Evolutionary conservation across 345 rosid species (phyloP), one percentile per base, ranked within the genome.

Genomic region (Cardamine chenopodiifolia): DNA sequence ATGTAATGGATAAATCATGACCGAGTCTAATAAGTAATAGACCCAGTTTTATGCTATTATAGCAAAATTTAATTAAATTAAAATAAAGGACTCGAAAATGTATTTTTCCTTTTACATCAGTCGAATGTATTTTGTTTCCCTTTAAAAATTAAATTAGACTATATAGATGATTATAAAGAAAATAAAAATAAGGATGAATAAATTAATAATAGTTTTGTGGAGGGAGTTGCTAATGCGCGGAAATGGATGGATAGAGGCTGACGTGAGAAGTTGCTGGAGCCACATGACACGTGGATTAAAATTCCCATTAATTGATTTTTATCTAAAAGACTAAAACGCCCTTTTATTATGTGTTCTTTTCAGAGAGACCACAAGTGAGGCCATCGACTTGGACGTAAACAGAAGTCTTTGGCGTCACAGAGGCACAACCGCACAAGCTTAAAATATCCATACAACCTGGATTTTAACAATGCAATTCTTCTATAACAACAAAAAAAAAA

Each of bases 231-330:
- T 39, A 62, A 49, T 61, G 7, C 49, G 67, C 32, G 78, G 17
- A 13, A 20, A 26, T 22, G 79, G 35, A 69, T 76, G 85, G 81
- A 82, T 82, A 81, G 71, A 81, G 34, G 76, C 76, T 75, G 86
- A 81, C 81, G 85, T 70, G 14, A 75, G 83, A 65, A 34, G 48
- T 44, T 17, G 81, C 74, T 60, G 85, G 78, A 79, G 50, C 65
- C 57, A 29, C 52, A 35, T 18, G 53, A 59, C 78, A 72, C 74
- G 77, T 73, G 70, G 44, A 6, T 22, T 22, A 15, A 0, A 2
- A 5, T 26, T 56, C 23, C 45, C 45, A 32, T 12, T 32, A 5
- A 2, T 68, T 48, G 62, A 42, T 18, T 15, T 37, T 61, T 5
- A 29, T 5, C 0, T 3, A 0, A 42, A 62, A 14, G 71, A 70